Percentiles rank a stretch among this genome's conserved stretches.
Evolutionary conservation across 1,284 basidiomycete genomes (phyloP).

Genomic region (Apiotrichum siamense): DNA sequence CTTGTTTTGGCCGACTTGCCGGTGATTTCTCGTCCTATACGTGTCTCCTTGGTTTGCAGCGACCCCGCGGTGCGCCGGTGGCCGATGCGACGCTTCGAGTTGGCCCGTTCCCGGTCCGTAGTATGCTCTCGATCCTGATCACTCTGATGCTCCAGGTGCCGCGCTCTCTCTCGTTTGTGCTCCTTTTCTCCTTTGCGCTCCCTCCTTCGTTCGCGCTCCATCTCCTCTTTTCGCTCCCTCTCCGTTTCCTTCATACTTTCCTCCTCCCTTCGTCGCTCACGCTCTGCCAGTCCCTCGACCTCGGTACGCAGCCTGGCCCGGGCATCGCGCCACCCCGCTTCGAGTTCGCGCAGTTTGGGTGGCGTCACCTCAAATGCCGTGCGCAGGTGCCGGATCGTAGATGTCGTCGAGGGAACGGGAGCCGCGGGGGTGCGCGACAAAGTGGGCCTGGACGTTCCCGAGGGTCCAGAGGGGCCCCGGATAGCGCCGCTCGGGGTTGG

Average conservation of each 20-base stretch:
- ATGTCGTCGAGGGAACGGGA: neutral
- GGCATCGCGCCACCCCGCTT: constrained; percentile 30
- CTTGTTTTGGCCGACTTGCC: no score
- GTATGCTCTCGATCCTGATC: no score
- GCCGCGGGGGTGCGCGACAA: neutral
- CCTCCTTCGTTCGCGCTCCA: neutral
- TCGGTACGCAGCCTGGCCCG: constrained; percentile 2
- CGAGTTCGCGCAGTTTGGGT: constrained; percentile 24
- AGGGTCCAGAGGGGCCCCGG: no score
- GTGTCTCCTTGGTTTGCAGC: no score
- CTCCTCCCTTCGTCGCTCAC: constrained; percentile 1
- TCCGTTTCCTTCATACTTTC: neutral
- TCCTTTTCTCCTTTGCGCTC: neutral
- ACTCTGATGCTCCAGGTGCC: no score
- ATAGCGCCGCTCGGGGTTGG: no score
- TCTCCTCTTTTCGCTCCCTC: neutral
- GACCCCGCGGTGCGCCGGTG: no score
- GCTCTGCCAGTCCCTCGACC: constrained; percentile 8
- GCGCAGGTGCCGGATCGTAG: constrained; percentile 11
- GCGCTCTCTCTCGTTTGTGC: neutral
- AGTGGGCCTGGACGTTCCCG: no score
- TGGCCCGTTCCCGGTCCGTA: no score
- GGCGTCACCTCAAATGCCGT: constrained; percentile 32
- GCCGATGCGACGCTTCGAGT: no score
- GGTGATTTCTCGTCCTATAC: no score